Evolutionary conservation across 768 basidiomycete species (phyloP).

Genomic region (Amanita phalloides): DNA sequence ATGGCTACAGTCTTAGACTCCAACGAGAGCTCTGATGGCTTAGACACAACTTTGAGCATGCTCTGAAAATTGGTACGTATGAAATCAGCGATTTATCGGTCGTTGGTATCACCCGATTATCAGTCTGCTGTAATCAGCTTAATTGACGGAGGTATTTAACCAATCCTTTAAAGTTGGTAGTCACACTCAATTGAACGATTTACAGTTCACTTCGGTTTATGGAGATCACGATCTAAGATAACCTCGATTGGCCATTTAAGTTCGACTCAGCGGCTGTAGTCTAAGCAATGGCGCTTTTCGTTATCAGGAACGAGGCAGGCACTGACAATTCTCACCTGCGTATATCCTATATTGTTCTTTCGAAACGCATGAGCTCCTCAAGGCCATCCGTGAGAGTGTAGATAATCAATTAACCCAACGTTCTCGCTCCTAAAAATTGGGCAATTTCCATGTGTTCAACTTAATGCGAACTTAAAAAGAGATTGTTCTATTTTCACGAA

Average conservation of each 20-base stretch:
- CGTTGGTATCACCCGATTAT: background rate
- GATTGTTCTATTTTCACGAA: conserved; percentile 29
- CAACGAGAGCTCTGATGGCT: conserved; percentile 1
- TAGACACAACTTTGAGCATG: background rate
- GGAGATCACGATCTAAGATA: conserved; percentile 24
- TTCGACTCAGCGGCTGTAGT: conserved; percentile 26
- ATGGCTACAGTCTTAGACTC: conserved; percentile 3
- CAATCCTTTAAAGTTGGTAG: background rate
- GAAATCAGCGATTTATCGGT: background rate
- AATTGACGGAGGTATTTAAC: background rate
- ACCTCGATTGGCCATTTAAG: conserved; percentile 22
- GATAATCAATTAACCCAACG: conserved; percentile 20
- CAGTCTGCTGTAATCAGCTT: conserved; percentile 4
- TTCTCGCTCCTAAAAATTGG: conserved; percentile 28
- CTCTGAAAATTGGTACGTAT: background rate
- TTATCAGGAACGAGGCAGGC: conserved; percentile 14
- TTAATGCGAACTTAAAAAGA: conserved; percentile 53
- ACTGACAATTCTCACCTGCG: conserved; percentile 21
- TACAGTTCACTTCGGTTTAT: conserved; percentile 2
- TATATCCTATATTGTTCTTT: conserved; percentile 27
- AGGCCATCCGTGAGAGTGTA: conserved; percentile 4
- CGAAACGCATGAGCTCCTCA: background rate
- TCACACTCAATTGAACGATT: conserved; percentile 1
- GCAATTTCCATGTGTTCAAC: conserved; percentile 36
- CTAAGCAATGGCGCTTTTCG: conserved; percentile 17